Base-by-base conservation (phyloP, 345 rosid species). In the Adansonia digitata region DNA sequence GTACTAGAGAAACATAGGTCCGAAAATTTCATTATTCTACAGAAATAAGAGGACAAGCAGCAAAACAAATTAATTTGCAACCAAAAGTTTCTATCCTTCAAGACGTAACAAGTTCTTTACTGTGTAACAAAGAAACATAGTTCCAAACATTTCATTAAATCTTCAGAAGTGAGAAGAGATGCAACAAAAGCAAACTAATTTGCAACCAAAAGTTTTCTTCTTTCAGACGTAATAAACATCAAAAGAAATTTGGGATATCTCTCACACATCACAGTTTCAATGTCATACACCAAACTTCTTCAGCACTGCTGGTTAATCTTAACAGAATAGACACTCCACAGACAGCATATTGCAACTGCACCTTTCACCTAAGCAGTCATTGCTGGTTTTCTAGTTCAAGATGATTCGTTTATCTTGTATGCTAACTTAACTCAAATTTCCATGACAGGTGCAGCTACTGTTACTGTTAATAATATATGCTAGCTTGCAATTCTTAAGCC, bases 41-140 rank as follows among this genome's bases (percentile, higher is more conserved):
- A 2, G 39, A 37, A 63, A 67, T 46, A 10, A 34, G 22, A 27
- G 57, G 49, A 48, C 17, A 22, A 1, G 2, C 22, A 72, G 35
- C 24, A 69, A 69, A 69, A n/a, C 42, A 46, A 48, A 15, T 15
- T 18, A 3, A 9, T 42, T 46, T 29, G 26, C 57, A 27, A 48
- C 3, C 40, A 46, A 45, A 26, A 45, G 24, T 43, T 24, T 66
- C 26, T 26, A n/a, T 24, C 35, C 43, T 22, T 66, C 26, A 26
- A 64, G 18, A 24, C 22, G 34, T 43, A 22, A 68, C 89, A 94
- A 78, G 90, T 92, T 94, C 89, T 92, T 92, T 79, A 89, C 86
- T 0, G 98, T 91, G 81, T 92, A 94, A 98, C 90, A 83, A 56
- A 87, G 48, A 76, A 80, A 69, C 40, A 80, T 18, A 8, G 61